Evolutionary conservation across 805 yeast species (phyloP), one percentile per base, ranked within the genome.

Genomic region (Suhomyces emberorum): DNA sequence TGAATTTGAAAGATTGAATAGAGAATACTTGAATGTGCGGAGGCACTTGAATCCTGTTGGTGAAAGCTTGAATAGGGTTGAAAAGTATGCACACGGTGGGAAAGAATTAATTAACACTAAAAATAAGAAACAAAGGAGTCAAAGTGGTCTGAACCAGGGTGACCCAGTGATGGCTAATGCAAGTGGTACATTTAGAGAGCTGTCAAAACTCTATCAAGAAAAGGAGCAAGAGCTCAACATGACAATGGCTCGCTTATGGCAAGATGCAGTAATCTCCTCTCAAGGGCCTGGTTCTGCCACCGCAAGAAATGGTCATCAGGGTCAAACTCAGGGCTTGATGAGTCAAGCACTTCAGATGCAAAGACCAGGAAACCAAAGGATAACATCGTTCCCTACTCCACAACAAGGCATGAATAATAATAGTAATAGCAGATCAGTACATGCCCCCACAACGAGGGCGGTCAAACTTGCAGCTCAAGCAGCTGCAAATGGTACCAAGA

Each of bases 1-100:
- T n/a, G 93, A 84, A 52, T 83, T 79, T 51, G 95, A 87, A 55
- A 70, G 86, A 42, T 71, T 84, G 21, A 77, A 88, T 10, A 69
- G 89, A 42, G 95, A 86, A 51, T 83, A 79, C 45, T 63, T 79
- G 28, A 82, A 76, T 46, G 80, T 83, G 0, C 63, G 88, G 51
- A 68, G 93, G 41, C 76, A 81, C 56, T 63, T 65, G 26, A 86
- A 86, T 46, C 95, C 96, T 1, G 61, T 84, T 2, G 72, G 75
- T 4, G 83, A 78, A 32, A 74, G 87, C 2, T 56, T 86, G 20
- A 67, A 71, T 29, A 63, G 93, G 42, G 49, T 76, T 4, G 68
- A 67, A 30, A 49, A 49, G 27, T 46, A 38, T 34, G 28, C 43
- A 36, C 32, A 37, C 28, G 34, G 48, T 17, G 28, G 38, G 10